Base-by-base conservation (phyloP, 208 protist species). In the Porcisia hertigi region DNA sequence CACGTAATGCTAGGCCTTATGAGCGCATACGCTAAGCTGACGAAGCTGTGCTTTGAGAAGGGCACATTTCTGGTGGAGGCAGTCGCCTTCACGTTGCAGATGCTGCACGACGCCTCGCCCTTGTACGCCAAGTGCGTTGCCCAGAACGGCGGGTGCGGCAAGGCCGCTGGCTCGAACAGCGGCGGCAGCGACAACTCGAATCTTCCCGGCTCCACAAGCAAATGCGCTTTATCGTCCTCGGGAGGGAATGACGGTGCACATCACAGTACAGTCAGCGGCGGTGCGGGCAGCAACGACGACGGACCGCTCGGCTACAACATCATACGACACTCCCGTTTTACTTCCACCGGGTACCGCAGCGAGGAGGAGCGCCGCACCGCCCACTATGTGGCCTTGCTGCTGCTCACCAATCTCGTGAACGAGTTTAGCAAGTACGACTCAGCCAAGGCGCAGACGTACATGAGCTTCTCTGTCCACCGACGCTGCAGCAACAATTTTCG, bases 401-500 rank as follows among this genome's bases (percentile, higher is more conserved):
- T 96, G 59, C 85, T 96, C 41, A 82, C 84, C 36, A 82, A 79
- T 3, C 60, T 95, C 14, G 88, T 95, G 30, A 76, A 76, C 60
- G 86, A 95, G 81, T 89, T 92, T 65, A 87, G 83, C 69, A 87
- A 86, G 73, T 91, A 89, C 80, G 91, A 95, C 81, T 88, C 86
- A 25, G 87, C 85, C 36, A 88, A 86, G 67, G 76, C 83, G 34
- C 76, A 90, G 34, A 92, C 86, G 16, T 95, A 88, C 79, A 85
- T 95, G 82, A 87, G 85, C 60, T 97, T 94, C 80, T 77, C 86
- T 11, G 65, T 81, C 5, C 93, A 95, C 81, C 89, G 93, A 3
- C 91, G 86, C 58, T 93, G 88, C 75, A 95, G 86, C 77, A 88
- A 87, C 71, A 94, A 94, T 77, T 97, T 95, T 69, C 84, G 86